A percentile compares a stretch with the other conserved stretches of the same genome.
Evolutionary conservation across 2,329 filamentous ascomycete species (phyloP).

Genomic region (Alternaria dauci): DNA sequence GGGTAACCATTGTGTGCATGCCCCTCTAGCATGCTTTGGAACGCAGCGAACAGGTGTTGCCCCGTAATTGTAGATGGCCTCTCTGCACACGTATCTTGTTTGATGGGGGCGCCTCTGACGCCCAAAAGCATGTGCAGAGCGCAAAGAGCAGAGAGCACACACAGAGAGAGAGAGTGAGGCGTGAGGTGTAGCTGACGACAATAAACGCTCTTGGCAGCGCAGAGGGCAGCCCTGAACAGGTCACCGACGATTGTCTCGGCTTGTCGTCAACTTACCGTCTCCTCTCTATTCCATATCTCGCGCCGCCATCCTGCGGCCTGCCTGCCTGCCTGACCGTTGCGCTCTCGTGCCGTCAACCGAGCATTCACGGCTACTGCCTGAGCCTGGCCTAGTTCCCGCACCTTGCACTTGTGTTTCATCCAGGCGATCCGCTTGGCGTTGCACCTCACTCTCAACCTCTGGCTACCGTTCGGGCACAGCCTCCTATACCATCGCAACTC

Average conservation of each 20-base stretch:
- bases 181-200: background rate
- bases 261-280: background rate
- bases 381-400: slow-evolving; percentile 32
- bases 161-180: background rate
- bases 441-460: slow-evolving; percentile 28
- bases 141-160: too few species aligned
- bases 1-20: slow-evolving; percentile 12
- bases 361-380: slow-evolving; percentile 20
- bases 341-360: slow-evolving; percentile 4
- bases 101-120: slow-evolving; percentile 4
- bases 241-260: background rate
- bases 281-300: slow-evolving; percentile 3
- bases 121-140: background rate
- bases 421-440: slow-evolving; percentile 33
- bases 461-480: slow-evolving; percentile 33
- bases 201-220: slow-evolving; percentile 3
- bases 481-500: slow-evolving; percentile 30
- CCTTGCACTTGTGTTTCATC: slow-evolving; percentile 28
- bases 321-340: background rate
- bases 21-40: slow-evolving; percentile 13
- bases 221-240: background rate
- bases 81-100: background rate
- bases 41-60: slow-evolving; percentile 16
- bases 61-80: slow-evolving; percentile 9
- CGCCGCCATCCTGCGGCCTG: background rate